phyloP scores from a whole-genome alignment of 2,329 filamentous ascomycete genomes.

The Colletotrichum sp. region DNA sequence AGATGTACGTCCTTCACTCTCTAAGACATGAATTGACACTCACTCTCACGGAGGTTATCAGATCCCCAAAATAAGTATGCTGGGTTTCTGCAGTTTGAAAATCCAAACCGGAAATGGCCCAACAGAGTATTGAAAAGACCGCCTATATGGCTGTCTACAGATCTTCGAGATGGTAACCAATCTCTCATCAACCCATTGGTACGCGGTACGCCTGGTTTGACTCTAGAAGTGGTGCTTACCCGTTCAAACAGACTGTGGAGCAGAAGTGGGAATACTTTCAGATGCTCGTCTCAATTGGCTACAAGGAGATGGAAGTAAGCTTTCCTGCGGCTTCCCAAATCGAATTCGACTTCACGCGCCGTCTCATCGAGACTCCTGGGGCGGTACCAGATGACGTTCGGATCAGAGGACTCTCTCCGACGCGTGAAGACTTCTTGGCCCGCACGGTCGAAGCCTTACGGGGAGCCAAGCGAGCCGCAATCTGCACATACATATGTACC shows the following conservation, averaged over 20 bases:
- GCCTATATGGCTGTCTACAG: background rate
- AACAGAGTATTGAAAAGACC: background rate
- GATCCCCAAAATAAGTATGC: background rate
- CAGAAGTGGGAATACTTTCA: constrained; percentile 9
- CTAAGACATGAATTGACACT: background rate
- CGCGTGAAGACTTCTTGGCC: background rate
- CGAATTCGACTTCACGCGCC: constrained; percentile 1
- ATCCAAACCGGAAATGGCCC: background rate
- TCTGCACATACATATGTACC: constrained; percentile 1
- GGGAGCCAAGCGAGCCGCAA: background rate
- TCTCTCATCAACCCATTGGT: background rate
- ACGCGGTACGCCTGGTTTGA: background rate
- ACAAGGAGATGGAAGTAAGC: background rate
- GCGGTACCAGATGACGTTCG: background rate
- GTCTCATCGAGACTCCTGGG: background rate
- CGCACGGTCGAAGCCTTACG: background rate
- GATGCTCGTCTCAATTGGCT: constrained; percentile 1
- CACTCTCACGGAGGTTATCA: background rate
- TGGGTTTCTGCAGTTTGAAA: background rate
- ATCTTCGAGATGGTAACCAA: background rate
- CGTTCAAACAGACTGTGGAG: background rate
- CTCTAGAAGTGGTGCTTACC: background rate
- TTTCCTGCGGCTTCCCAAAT: background rate
- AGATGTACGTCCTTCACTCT: background rate
- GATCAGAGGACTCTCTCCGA: background rate